phyloP scores from a whole-genome alignment of 305 asterid genomes.

The Andrographis paniculata region DNA sequence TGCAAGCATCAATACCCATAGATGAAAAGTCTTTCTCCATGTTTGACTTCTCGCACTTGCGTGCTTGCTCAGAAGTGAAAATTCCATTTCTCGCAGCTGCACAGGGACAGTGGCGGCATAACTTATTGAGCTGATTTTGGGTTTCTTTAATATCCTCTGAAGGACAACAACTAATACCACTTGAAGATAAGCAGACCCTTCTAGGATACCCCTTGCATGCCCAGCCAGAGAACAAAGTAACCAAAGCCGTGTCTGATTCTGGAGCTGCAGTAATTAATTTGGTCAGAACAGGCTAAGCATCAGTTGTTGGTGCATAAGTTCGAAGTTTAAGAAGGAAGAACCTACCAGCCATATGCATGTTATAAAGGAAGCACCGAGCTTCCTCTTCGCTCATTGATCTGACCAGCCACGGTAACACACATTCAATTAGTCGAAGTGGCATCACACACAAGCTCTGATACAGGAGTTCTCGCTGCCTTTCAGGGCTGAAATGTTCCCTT shows the following conservation, averaged over 20 bases:
- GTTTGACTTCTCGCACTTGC: slow-evolving; percentile 27
- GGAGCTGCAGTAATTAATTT: slow-evolving; percentile 65
- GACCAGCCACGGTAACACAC: slow-evolving; percentile 96
- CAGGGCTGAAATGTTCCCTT: slow-evolving; percentile 72
- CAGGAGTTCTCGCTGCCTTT: slow-evolving; percentile 75
- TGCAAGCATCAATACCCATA: slow-evolving; percentile 32
- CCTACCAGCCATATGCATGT: slow-evolving; percentile 92
- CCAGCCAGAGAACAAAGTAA: slow-evolving; percentile 96
- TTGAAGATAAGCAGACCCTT: slow-evolving; percentile 60
- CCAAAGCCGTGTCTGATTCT: slow-evolving; percentile 74
- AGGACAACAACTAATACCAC: slow-evolving; percentile 55
- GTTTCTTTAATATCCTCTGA: slow-evolving; percentile 35
- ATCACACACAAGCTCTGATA: slow-evolving; percentile 94
- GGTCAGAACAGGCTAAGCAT: slow-evolving; percentile 18
- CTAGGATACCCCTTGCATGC: slow-evolving; percentile 86
- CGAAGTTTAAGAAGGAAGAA: neutral
- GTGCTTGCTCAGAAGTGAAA: slow-evolving; percentile 25
- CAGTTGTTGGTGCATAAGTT: neutral
- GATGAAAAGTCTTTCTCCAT: slow-evolving; percentile 28
- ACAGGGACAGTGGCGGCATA: slow-evolving; percentile 48
- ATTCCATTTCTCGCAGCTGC: slow-evolving; percentile 26
- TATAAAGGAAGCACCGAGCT: slow-evolving; percentile 67
- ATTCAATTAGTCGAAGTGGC: slow-evolving; percentile 91
- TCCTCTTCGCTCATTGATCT: slow-evolving; percentile 77
- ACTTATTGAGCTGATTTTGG: slow-evolving; percentile 27